Conservation (phyloP, 2,329 filamentous ascomycete species). For the Hirsutella rhossiliensis region DNA sequence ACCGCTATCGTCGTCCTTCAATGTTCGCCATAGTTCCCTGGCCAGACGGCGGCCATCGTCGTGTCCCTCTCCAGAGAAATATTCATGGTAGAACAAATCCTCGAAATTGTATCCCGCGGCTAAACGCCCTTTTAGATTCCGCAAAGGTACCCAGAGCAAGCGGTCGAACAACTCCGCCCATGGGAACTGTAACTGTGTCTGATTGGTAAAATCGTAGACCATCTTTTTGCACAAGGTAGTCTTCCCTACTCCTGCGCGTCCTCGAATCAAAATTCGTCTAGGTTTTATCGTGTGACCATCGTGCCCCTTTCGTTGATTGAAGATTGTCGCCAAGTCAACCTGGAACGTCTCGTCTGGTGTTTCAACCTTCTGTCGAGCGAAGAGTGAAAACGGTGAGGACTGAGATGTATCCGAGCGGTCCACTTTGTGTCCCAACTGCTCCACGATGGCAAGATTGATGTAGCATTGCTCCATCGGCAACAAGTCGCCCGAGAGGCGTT, state of each 20-base stretch:
- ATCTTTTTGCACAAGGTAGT: slow-evolving; percentile 30
- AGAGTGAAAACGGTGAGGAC: slow-evolving; percentile 14
- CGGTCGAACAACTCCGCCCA: slow-evolving; percentile 18
- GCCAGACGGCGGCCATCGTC: slow-evolving; percentile 6
- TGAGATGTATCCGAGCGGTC: slow-evolving; percentile 2
- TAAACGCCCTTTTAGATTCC: slow-evolving; percentile 15
- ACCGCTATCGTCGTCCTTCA: not conserved
- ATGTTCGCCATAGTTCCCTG: slow-evolving; percentile 6
- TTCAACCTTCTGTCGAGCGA: slow-evolving; percentile 14
- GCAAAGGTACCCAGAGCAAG: slow-evolving; percentile 26
- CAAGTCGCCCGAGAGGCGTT: slow-evolving; percentile 20
- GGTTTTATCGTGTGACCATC: slow-evolving; percentile 8
- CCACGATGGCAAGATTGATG: slow-evolving; percentile 25
- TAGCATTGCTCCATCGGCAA: slow-evolving; percentile 24
- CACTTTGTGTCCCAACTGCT: slow-evolving; percentile 8
- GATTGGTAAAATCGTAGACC: slow-evolving; percentile 18
- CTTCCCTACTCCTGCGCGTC: slow-evolving; percentile 25
- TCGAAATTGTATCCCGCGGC: slow-evolving; percentile 9
- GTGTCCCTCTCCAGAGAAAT: slow-evolving; percentile 10
- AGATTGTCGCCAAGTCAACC: slow-evolving; percentile 14
- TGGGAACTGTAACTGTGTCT: not conserved
- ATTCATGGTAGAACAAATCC: slow-evolving; percentile 15
- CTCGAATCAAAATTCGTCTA: slow-evolving; percentile 22
- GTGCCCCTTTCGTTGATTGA: slow-evolving; percentile 10
- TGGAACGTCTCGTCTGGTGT: slow-evolving; percentile 9